Conservation (phyloP, 805 yeast species). For the Teunomyces tritomae region DNA sequence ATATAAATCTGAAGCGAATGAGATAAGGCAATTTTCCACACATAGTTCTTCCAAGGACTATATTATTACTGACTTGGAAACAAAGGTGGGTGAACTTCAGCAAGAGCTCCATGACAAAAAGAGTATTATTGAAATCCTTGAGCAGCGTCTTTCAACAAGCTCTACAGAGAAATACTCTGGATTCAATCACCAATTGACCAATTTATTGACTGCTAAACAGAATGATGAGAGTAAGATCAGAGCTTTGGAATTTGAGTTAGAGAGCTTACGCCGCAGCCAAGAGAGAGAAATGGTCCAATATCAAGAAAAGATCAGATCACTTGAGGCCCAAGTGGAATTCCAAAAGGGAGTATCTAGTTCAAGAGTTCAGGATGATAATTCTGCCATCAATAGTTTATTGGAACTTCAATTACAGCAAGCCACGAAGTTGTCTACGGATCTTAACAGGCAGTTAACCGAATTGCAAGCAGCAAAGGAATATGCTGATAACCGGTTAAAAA, state of each 20-base stretch:
- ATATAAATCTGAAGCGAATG: background rate
- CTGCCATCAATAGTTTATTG: slow-evolving; percentile 23
- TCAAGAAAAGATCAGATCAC: slow-evolving; percentile 26
- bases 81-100: slow-evolving; percentile 11
- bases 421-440: slow-evolving; percentile 22
- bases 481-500: slow-evolving; percentile 15
- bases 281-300: slow-evolving; percentile 33
- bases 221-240: slow-evolving; percentile 39
- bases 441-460: slow-evolving; percentile 15
- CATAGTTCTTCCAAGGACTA: background rate
- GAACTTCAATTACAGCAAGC: slow-evolving; percentile 36
- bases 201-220: slow-evolving; percentile 19
- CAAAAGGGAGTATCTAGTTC: slow-evolving; percentile 1
- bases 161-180: background rate
- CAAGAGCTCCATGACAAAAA: slow-evolving; percentile 24
- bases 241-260: slow-evolving; percentile 36
- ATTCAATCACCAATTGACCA: background rate
- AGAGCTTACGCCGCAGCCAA: slow-evolving; percentile 20
- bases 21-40: background rate
- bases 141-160: background rate
- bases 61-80: slow-evolving; percentile 5
- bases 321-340: slow-evolving; percentile 10
- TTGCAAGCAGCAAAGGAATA: slow-evolving; percentile 19
- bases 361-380: background rate
- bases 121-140: background rate